Conservation (phyloP, 2,329 filamentous ascomycete genomes). For the Colletotrichum destructivum region DNA sequence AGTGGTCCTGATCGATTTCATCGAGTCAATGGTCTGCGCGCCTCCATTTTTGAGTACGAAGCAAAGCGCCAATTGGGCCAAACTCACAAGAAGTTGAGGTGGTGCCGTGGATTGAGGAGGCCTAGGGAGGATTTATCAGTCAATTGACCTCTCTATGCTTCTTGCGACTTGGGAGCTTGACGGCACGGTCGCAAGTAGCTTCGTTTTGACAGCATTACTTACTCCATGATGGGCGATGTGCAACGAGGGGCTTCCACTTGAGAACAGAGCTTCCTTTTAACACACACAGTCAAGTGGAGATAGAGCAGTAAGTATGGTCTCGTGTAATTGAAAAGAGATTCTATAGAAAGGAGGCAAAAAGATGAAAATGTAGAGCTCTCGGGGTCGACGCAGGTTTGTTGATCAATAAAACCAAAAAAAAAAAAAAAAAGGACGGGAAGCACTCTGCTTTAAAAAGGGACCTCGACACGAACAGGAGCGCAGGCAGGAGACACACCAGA, state of each 20-base stretch:
- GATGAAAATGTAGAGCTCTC: neutral
- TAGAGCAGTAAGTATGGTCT: neutral
- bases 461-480: conserved; percentile 29
- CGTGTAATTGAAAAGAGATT: conserved; percentile 2
- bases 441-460: conserved; percentile 32
- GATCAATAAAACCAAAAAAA: neutral
- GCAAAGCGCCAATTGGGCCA: neutral
- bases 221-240: conserved; percentile 33
- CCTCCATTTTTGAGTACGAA: no score
- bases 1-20: conserved; percentile 64
- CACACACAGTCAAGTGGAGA: neutral
- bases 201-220: conserved; percentile 9
- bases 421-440: neutral
- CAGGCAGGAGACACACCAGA: neutral
- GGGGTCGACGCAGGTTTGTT: neutral
- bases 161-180: neutral
- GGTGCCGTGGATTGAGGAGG: conserved; percentile 28
- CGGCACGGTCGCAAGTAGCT: conserved; percentile 6
- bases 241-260: conserved; percentile 1
- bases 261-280: conserved; percentile 1
- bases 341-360: neutral
- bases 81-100: conserved; percentile 38
- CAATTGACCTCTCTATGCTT: neutral
- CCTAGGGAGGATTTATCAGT: conserved; percentile 19
- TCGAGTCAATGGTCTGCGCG: conserved; percentile 24